Base-by-base conservation (phyloP, 345 rosid genomes). In the Mercurialis annua region DNA sequence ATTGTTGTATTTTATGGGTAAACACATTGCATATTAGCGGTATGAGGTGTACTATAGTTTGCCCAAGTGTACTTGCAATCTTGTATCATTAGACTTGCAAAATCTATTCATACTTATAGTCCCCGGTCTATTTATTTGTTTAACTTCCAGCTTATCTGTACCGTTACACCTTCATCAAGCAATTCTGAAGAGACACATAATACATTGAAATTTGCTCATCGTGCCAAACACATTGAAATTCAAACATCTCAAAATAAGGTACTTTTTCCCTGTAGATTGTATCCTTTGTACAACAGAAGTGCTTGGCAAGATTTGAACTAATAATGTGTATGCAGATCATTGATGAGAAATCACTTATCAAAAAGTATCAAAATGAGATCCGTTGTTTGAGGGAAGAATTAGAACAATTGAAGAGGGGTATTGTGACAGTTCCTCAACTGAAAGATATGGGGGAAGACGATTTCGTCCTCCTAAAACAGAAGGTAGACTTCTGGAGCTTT, bases 121-220 rank as follows among this genome's bases (percentile, higher is more conserved):
- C 38, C 26, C 62, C 34, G 44, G 6, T 56, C 40, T 77, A 44
- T 73, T 76, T 67, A 14, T 50, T 29, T 81, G 65, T 65, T 36
- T 57, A 78, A 80, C 71, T 70, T 80, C 76, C 87, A 94, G 99
- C 99, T 94, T 73, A 91, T 94, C 77, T 94, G 99, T 82, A 91
- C 96, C 18, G 92, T 94, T 67, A 94, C 99, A 73, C 99, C 99
- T 67, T 86, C 99, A 48, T 89, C 93, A 62, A 91, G 98, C 79
- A 94, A 80, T 80, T 84, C 90, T 3, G 99, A 95, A 80, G 99
- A 95, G 86, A 91, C 99, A 34, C 98, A 95, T 67, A 95, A 95
- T 81, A 95, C 99, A 43, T 76, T 95, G 76, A 95, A 95, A 81
- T 95, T 95, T 78, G 99, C 99, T 47, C 99, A 92, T 76, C 99